Evolutionary conservation across 2,329 filamentous ascomycete species (phyloP), one percentile per base, ranked within the genome.

Genomic region (Penicillium glabrum): DNA sequence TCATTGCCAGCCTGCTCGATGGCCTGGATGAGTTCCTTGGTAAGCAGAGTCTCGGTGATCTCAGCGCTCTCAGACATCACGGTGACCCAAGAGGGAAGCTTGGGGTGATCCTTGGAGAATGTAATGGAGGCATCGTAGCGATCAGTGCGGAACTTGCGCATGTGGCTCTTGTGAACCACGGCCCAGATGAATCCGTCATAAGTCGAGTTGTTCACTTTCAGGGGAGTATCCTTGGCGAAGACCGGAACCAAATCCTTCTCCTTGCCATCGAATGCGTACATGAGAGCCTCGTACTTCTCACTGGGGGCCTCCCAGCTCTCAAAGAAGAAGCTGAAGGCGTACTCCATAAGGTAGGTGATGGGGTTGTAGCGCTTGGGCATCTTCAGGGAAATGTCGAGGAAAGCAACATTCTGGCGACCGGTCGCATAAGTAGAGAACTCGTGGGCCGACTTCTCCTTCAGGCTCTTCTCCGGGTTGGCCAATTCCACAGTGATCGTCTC

Each of bases 1-100:
- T 85, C 76, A 59, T 93, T 89, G 29, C 93, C 93, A 5, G 91
- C 91, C 51, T 88, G 78, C 68, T 89, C 84, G 62, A 96, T 82
- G 16, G 90, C 92, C 69, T 89, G 85, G 75, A 91, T 84, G 37
- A 99, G 83, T 67, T 98, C 93, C n/a, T 89, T 83, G 4, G 91
- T 96, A 50, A 99, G 83, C 64, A 99, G 80, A 7, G 86, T 81
- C 46, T 97, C 90, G 13, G 93, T 97, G 67, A 99, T 88, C 78
- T 98, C 95, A 57, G 93, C 92, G 76, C 88, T 96, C 82, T 99
- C 95, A 71, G 87, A 96, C 95, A 99, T 98, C 70, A 97, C 86
- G 13, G 91, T 96, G 54, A 89, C 82, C 93, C 93, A 99, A 62
- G 83, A 78, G 33, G 95, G 93, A 33, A 99, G 86, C 81, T 96